Evolutionary conservation across 179 eudicot genomes (phyloP).

Genomic region (Silene noctiflora): DNA sequence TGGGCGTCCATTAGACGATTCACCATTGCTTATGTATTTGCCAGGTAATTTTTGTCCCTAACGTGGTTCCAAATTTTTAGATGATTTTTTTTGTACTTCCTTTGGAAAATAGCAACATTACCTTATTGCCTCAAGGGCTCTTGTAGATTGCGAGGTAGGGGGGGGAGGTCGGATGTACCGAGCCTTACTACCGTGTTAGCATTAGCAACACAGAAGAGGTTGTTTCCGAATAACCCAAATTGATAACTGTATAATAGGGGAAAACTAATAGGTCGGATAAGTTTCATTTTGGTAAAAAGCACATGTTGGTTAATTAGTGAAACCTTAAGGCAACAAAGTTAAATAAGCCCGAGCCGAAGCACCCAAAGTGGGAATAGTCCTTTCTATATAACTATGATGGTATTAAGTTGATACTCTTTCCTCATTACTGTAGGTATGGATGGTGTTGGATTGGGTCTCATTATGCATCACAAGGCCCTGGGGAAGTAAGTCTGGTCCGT

Average conservation of each 20-base stretch:
- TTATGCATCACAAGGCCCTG: constrained; percentile 64
- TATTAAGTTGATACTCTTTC: background rate
- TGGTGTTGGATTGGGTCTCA: constrained; percentile 77
- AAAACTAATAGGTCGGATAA: background rate
- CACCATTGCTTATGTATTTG: constrained; percentile 70
- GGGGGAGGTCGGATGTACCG: too few relatives aligned
- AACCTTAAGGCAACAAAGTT: background rate
- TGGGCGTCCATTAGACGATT: constrained; percentile 51
- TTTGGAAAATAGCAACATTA: too few relatives aligned
- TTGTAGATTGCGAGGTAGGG: too few relatives aligned
- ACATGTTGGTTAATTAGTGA: background rate
- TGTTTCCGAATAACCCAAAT: too few relatives aligned
- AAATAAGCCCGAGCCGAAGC: too few relatives aligned
- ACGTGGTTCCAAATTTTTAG: background rate
- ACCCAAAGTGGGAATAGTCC: background rate
- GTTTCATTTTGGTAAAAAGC: background rate
- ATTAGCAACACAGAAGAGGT: too few relatives aligned
- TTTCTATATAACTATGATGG: too few relatives aligned
- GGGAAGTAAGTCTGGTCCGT: constrained; percentile 51
- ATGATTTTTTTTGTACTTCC: background rate
- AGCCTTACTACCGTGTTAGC: too few relatives aligned
- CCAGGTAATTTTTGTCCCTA: constrained; percentile 49
- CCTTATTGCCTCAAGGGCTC: too few relatives aligned
- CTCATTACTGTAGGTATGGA: constrained; percentile 55
- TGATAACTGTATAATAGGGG: too few relatives aligned